phyloP scores from a whole-genome alignment of 2,329 filamentous ascomycete species.

The Fusarium sp. region DNA sequence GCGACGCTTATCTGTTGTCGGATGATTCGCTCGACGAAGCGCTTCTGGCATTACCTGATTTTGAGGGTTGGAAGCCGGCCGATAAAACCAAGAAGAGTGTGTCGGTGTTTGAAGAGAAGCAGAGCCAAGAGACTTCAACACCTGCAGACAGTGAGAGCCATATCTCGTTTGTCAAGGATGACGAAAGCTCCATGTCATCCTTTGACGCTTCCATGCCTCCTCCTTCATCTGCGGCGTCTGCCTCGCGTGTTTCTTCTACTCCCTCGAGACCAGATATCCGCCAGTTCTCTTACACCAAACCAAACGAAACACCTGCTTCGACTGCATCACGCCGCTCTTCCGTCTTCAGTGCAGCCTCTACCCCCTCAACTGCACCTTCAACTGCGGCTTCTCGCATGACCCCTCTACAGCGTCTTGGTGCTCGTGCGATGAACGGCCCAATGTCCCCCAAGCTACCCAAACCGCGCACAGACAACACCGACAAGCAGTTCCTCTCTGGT shows the following conservation, averaged over 20 bases:
- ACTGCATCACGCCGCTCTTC: slow-evolving; percentile 50
- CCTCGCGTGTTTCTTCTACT: slow-evolving; percentile 40
- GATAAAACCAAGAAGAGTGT: slow-evolving; percentile 52
- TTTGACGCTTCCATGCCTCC: slow-evolving; percentile 45
- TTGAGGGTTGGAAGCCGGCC: slow-evolving; percentile 58
- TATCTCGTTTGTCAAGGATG: slow-evolving; percentile 33
- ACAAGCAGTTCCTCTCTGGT: slow-evolving; percentile 46
- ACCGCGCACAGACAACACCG: slow-evolving; percentile 38
- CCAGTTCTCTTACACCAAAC: slow-evolving; percentile 50
- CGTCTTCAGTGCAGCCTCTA: slow-evolving; percentile 50
- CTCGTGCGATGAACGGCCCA: slow-evolving; percentile 51
- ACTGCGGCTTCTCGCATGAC: slow-evolving; percentile 58
- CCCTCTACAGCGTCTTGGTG: slow-evolving; percentile 64
- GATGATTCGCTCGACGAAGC: slow-evolving; percentile 69
- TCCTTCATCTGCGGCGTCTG: slow-evolving; percentile 37
- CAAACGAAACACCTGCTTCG: slow-evolving; percentile 49
- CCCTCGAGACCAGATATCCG: slow-evolving; percentile 47
- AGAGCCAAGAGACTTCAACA: slow-evolving; percentile 42
- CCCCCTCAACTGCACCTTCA: slow-evolving; percentile 56
- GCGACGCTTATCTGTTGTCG: slow-evolving; percentile 60
- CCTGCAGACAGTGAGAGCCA: slow-evolving; percentile 37
- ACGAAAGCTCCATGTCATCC: slow-evolving; percentile 37
- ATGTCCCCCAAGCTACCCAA: slow-evolving; percentile 46
- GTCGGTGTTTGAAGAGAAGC: slow-evolving; percentile 58
- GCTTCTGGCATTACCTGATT: slow-evolving; percentile 61